Percentiles rank a stretch among this genome's conserved stretches.
phyloP scores from a whole-genome alignment of 192 early-diverging fungal genomes.

The Gryganskiella cystojenkinii region DNA sequence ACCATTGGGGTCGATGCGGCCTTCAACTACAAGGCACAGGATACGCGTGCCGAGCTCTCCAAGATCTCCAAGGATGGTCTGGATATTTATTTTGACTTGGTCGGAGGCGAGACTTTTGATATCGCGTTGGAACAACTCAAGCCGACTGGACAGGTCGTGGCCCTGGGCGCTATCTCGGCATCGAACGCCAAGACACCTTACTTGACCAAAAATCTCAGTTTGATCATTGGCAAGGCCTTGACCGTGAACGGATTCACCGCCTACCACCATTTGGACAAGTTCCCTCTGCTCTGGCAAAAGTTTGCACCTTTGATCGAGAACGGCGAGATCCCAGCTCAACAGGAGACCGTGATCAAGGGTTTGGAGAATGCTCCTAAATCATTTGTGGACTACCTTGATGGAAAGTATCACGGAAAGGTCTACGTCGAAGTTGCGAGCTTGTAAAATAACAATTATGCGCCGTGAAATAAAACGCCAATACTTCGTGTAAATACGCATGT shows the following conservation, averaged over 20 bases:
- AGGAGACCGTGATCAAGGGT: not conserved
- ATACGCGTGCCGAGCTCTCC: constrained; percentile 3
- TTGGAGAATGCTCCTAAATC: constrained; percentile 4
- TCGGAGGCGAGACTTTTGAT: constrained; percentile 59
- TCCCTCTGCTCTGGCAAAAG: constrained; percentile 23
- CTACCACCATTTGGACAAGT: constrained; percentile 10
- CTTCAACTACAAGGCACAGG: constrained; percentile 89
- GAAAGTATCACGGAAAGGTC: constrained; percentile 28
- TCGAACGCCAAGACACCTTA: not conserved
- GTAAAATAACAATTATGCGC: no score
- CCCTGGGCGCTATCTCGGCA: constrained; percentile 8
- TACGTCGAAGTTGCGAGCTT: constrained; percentile 14
- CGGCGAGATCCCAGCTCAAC: constrained; percentile 13
- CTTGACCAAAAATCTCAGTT: constrained; percentile 4
- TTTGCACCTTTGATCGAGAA: constrained; percentile 24
- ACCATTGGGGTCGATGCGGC: constrained; percentile 82
- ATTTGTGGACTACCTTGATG: constrained; percentile 15
- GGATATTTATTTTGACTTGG: constrained; percentile 90
- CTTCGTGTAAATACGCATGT: no score
- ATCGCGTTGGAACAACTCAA: constrained; percentile 39
- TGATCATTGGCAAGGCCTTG: constrained; percentile 15
- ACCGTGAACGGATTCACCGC: constrained; percentile 8
- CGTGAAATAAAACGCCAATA: no score
- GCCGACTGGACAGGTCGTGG: constrained; percentile 12
- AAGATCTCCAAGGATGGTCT: constrained; percentile 46